Conservation (phyloP, 2,329 filamentous ascomycete genomes). For the Chaetomiaceae sp. region DNA sequence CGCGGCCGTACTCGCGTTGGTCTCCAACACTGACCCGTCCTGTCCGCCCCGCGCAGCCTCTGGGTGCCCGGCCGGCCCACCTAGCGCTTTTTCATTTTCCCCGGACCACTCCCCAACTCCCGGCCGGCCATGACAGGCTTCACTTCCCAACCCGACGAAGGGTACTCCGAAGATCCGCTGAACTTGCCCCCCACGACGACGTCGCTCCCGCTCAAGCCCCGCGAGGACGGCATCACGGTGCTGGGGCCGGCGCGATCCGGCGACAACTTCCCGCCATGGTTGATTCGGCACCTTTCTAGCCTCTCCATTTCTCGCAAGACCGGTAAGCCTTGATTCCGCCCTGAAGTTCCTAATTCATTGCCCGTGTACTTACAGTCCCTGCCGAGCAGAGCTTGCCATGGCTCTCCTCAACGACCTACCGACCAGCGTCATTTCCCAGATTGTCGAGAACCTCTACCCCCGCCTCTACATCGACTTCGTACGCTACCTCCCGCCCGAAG, state of each 20-base stretch:
- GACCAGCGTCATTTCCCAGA: slow-evolving; percentile 70
- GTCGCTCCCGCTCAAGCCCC: slow-evolving; percentile 26
- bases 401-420: slow-evolving; percentile 70
- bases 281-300: slow-evolving; percentile 43
- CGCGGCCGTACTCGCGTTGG: too few species aligned
- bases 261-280: slow-evolving; percentile 43
- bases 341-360: background rate
- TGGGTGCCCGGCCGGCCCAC: too few species aligned
- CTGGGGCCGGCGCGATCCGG: slow-evolving; percentile 34
- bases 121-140: slow-evolving; percentile 22
- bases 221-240: slow-evolving; percentile 21
- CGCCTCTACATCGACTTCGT: slow-evolving; percentile 92
- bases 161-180: slow-evolving; percentile 73
- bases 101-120: background rate
- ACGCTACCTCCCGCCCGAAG: slow-evolving; percentile 75
- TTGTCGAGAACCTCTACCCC: slow-evolving; percentile 74
- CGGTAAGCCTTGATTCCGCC: slow-evolving; percentile 32
- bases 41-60: too few species aligned
- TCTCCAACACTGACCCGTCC: too few species aligned
- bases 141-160: slow-evolving; percentile 62
- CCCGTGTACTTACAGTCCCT: background rate
- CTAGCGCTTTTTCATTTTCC: too few species aligned
- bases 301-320: slow-evolving; percentile 45
- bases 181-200: slow-evolving; percentile 33
- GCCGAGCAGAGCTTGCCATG: slow-evolving; percentile 65